A percentile compares a stretch with the other conserved stretches of the same genome.
Evolutionary conservation across 139 green algal species (phyloP).

Genomic region (Haematococcus sp.): DNA sequence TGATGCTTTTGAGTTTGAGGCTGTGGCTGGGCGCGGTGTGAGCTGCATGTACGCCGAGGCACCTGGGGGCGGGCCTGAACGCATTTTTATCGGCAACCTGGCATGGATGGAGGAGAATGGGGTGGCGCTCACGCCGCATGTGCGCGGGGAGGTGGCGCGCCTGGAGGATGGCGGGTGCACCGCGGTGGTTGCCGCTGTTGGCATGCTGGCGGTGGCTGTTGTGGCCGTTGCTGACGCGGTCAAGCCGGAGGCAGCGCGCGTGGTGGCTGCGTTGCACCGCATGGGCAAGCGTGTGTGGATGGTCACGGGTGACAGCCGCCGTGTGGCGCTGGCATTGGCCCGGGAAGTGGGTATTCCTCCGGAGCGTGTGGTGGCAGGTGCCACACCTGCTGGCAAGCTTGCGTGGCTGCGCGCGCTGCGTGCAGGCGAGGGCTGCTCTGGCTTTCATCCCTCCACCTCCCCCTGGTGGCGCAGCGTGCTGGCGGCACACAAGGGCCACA

Average conservation of each 20-base stretch:
- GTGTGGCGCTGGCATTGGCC: slow-evolving; percentile 38
- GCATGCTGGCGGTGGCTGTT: slow-evolving; percentile 38
- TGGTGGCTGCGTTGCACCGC: slow-evolving; percentile 35
- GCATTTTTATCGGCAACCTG: slow-evolving; percentile 70
- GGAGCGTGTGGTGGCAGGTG: slow-evolving; percentile 53
- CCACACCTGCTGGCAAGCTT: slow-evolving; percentile 65
- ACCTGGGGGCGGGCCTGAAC: neutral
- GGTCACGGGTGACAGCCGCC: slow-evolving; percentile 48
- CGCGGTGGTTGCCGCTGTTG: slow-evolving; percentile 59
- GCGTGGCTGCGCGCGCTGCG: slow-evolving; percentile 18
- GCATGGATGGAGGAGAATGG: slow-evolving; percentile 59
- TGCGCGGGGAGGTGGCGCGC: slow-evolving; percentile 37
- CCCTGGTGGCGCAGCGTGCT: neutral
- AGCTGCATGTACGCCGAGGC: neutral
- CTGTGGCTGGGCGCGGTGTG: slow-evolving; percentile 24
- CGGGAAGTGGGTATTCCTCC: slow-evolving; percentile 61
- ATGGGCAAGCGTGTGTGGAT: slow-evolving; percentile 53
- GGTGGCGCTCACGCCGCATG: slow-evolving; percentile 29
- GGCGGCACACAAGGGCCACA: neutral
- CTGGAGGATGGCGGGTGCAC: slow-evolving; percentile 49
- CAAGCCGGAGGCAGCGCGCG: slow-evolving; percentile 72
- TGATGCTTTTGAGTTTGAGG: slow-evolving; percentile 11
- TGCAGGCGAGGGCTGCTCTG: neutral
- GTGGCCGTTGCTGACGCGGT: slow-evolving; percentile 80
- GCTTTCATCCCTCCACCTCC: neutral